Evolutionary conservation across 2,329 filamentous ascomycete species (phyloP).

Genomic region (Cladosporium sp.): DNA sequence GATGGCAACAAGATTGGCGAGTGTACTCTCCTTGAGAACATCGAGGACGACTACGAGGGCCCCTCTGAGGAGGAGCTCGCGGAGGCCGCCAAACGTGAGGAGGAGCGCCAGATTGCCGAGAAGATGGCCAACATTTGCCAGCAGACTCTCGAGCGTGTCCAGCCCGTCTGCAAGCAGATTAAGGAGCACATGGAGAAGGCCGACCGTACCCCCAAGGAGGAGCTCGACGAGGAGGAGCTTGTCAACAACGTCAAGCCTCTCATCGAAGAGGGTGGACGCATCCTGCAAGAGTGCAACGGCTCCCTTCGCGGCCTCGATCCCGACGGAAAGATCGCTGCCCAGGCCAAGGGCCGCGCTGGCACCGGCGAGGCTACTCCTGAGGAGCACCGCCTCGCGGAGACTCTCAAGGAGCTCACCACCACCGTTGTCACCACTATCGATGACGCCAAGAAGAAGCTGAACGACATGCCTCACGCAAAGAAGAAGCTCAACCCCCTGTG

Average conservation of each 20-base stretch:
- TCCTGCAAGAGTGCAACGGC: conserved; percentile 81
- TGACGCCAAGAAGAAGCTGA: conserved; percentile 79
- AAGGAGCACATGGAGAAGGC: conserved; percentile 76
- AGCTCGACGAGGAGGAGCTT: conserved; percentile 83
- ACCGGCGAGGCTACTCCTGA: conserved; percentile 73
- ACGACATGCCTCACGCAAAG: conserved; percentile 90
- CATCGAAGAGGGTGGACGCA: conserved; percentile 77
- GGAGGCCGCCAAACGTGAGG: conserved; percentile 49
- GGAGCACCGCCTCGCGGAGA: conserved; percentile 77
- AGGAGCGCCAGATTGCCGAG: conserved; percentile 71
- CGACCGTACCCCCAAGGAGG: conserved; percentile 75
- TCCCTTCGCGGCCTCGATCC: conserved; percentile 83
- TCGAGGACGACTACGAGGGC: conserved; percentile 54
- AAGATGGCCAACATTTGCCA: conserved; percentile 70
- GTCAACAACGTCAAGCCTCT: conserved; percentile 82
- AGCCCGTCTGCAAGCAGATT: conserved; percentile 82
- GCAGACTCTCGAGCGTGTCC: conserved; percentile 76
- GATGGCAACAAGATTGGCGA: conserved; percentile 61
- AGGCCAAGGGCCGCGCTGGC: conserved; percentile 76
- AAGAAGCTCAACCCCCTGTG: conserved; percentile 90
- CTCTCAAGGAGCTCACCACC: conserved; percentile 79
- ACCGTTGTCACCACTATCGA: conserved; percentile 80
- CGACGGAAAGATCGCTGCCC: conserved; percentile 76
- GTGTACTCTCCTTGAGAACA: conserved; percentile 57
- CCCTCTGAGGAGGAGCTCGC: conserved; percentile 51